These are phyloP conservation scores for Yamadazyma conglobata DNA, from an alignment of 1,139 yeast genomes.

Conservation along the genomic window DNA sequence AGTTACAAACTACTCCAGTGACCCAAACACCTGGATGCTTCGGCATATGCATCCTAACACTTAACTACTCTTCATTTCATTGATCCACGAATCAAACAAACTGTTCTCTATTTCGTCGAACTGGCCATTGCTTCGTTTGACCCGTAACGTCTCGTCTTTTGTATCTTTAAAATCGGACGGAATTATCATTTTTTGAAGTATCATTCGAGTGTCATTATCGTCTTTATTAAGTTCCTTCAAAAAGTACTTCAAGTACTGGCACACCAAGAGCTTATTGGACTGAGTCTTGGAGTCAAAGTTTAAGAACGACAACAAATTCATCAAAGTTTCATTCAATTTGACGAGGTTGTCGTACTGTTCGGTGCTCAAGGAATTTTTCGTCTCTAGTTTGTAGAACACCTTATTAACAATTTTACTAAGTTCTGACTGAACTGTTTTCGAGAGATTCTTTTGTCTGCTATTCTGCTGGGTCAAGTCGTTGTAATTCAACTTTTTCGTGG, in stretches of 20 bases:
- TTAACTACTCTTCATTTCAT: conserved; percentile 25
- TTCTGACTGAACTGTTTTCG: conserved; percentile 26
- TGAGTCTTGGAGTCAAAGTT: conserved; percentile 17
- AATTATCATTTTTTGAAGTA: conserved; percentile 30
- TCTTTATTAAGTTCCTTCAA: conserved; percentile 35
- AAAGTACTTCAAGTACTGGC: conserved; percentile 40
- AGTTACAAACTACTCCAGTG: too few species aligned
- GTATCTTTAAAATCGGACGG: conserved; percentile 30
- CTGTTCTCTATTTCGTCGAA: conserved; percentile 47
- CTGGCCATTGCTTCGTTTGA: conserved; percentile 14
- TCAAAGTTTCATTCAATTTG: conserved; percentile 28
- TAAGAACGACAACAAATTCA: conserved; percentile 25
- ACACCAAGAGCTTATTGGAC: conserved; percentile 26
- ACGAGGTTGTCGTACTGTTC: conserved; percentile 36
- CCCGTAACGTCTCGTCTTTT: conserved; percentile 8
- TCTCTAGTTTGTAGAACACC: conserved; percentile 34
- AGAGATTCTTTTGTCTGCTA: conserved; percentile 24
- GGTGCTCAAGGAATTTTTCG: conserved; percentile 29
- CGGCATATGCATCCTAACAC: too few species aligned
- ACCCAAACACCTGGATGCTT: too few species aligned
- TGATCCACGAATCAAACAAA: conserved; percentile 43
- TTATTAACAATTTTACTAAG: conserved; percentile 32
- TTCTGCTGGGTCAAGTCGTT: conserved; percentile 11
- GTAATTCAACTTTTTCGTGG: conserved; percentile 8
- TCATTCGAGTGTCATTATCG: conserved; percentile 15